Conservation (phyloP, 1,284 basidiomycete species). For the Pseudozyma tsukubaensis region DNA sequence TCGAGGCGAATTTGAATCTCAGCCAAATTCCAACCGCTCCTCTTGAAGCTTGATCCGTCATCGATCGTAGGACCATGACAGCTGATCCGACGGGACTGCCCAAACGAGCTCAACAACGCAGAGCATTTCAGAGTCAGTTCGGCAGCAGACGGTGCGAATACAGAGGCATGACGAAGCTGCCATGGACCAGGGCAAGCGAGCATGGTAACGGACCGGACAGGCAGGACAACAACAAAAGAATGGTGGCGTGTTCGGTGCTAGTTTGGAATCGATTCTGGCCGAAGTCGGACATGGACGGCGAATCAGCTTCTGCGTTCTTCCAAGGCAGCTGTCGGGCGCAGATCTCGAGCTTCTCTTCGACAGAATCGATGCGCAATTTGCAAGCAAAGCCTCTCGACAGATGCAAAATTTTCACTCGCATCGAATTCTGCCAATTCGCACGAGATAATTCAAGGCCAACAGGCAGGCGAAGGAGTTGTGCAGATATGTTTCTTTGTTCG, state of each 20-base stretch:
- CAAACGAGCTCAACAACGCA: neutral
- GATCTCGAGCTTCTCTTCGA: neutral
- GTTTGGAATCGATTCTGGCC: slow-evolving; percentile 10
- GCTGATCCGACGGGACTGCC: too few relatives aligned
- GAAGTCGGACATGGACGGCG: slow-evolving; percentile 30
- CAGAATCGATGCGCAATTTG: neutral
- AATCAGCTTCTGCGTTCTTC: slow-evolving; percentile 1
- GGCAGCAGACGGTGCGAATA: too few relatives aligned
- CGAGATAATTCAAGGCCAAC: neutral
- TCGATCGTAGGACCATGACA: neutral
- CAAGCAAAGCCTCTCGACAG: neutral
- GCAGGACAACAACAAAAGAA: neutral
- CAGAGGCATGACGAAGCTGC: too few relatives aligned
- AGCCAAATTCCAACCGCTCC: neutral
- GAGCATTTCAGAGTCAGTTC: too few relatives aligned
- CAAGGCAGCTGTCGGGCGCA: neutral
- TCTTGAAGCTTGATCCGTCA: neutral
- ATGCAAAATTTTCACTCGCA: neutral
- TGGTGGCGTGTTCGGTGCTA: slow-evolving; percentile 14
- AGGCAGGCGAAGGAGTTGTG: too few relatives aligned
- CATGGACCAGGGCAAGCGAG: neutral
- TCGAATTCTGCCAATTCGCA: neutral
- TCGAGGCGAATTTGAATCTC: slow-evolving; percentile 6
- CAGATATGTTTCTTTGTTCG: neutral
- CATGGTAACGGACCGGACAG: slow-evolving; percentile 12